These are phyloP conservation scores for Euphorbia celastroides DNA, from an alignment of 441 rosid species.

Conservation along the genomic window DNA sequence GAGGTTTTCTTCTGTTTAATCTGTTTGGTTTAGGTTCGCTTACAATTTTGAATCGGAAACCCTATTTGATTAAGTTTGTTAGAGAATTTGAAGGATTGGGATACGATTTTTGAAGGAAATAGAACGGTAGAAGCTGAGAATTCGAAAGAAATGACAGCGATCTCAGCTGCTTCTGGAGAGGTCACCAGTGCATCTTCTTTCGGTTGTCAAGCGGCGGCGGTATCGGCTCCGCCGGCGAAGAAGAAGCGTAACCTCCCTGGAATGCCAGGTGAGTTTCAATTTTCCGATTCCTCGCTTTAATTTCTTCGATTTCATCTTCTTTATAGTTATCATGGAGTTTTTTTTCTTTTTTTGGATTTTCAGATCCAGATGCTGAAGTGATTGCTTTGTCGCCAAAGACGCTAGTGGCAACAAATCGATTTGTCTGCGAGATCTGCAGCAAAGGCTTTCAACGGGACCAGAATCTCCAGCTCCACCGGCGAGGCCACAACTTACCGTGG, in stretches of 20 bases:
- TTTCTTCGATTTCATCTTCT: not conserved
- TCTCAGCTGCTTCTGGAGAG: conserved; percentile 39
- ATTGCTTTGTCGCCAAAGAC: conserved; percentile 59
- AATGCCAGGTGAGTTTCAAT: conserved; percentile 47
- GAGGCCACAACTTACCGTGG: conserved; percentile 74
- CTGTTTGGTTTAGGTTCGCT: conserved; percentile 4
- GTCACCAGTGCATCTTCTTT: conserved; percentile 22
- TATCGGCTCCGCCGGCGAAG: conserved; percentile 29
- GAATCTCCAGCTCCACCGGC: conserved; percentile 65
- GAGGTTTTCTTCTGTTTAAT: not conserved
- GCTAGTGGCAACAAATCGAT: conserved; percentile 53
- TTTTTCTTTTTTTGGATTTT: too few relatives aligned
- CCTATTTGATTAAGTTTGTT: not conserved
- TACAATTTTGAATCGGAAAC: conserved; percentile 13
- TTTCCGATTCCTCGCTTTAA: not conserved
- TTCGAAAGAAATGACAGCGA: conserved; percentile 29
- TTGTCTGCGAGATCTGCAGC: conserved; percentile 74
- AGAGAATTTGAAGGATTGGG: not conserved
- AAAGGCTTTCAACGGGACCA: conserved; percentile 77
- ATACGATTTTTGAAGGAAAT: not conserved
- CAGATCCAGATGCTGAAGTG: conserved; percentile 75
- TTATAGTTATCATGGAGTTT: conserved; percentile 1
- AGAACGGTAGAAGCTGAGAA: conserved; percentile 34
- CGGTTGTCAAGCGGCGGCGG: conserved; percentile 23
- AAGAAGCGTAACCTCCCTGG: conserved; percentile 74